These are phyloP conservation scores for Neoascochyta sp. DNA, from an alignment of 2,329 filamentous ascomycete genomes.

Conservation along the genomic window DNA sequence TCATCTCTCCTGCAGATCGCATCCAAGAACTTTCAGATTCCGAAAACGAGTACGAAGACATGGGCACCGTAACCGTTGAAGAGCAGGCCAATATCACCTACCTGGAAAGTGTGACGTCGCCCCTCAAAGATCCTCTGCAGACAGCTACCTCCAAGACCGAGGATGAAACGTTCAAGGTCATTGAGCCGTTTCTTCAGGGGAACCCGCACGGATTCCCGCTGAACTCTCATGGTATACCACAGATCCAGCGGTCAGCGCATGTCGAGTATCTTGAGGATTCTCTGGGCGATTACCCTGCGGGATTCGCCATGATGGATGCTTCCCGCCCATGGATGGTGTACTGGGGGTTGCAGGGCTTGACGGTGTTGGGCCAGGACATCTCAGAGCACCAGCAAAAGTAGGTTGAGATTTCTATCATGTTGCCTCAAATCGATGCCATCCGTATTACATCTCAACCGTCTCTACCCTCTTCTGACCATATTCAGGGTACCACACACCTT, in stretches of 20 bases:
- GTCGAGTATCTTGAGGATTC: conserved; percentile 58
- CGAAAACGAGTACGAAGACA: conserved; percentile 36
- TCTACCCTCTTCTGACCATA: conserved; percentile 14
- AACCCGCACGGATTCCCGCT: conserved; percentile 50
- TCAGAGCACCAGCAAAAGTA: conserved; percentile 61
- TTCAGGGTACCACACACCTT: conserved; percentile 67
- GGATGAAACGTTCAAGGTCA: conserved; percentile 63
- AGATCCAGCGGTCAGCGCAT: conserved; percentile 62
- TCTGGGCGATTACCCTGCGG: conserved; percentile 60
- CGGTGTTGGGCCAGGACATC: conserved; percentile 71
- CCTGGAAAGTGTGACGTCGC: conserved; percentile 41
- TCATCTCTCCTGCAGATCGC: conserved; percentile 21
- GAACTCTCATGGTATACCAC: conserved; percentile 71
- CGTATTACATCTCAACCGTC: no score
- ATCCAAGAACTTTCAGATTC: conserved; percentile 38
- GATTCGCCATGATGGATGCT: conserved; percentile 74
- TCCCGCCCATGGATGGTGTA: conserved; percentile 92
- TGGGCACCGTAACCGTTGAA: conserved; percentile 26
- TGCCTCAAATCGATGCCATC: background rate
- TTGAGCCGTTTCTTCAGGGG: conserved; percentile 64
- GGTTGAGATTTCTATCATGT: conserved; percentile 23
- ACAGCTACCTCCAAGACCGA: conserved; percentile 69
- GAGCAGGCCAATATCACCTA: conserved; percentile 30
- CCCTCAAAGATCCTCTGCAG: conserved; percentile 61
- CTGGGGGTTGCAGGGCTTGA: conserved; percentile 77